Evolutionary conservation across 257 asterid species (phyloP).

Genomic region (Fraxinus anomala): DNA sequence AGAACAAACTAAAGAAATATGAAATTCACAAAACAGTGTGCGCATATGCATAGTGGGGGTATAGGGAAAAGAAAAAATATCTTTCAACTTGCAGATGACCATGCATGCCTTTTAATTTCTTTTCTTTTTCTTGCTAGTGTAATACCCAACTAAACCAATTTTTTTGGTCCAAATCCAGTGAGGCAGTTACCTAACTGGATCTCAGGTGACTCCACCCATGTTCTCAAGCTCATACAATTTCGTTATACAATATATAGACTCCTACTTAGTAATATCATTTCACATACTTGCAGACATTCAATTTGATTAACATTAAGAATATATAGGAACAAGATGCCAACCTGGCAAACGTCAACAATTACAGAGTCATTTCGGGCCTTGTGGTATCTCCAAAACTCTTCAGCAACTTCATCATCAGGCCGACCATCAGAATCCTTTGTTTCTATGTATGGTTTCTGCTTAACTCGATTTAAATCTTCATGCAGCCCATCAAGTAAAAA

Average conservation of each 20-base stretch:
- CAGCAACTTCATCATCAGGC: constrained; percentile 89
- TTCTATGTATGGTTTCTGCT: constrained; percentile 89
- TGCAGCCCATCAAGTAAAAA: constrained; percentile 96
- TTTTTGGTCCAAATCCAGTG: neutral
- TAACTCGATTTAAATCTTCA: constrained; percentile 95
- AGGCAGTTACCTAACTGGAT: neutral
- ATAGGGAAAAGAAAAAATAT: neutral
- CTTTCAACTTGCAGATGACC: neutral
- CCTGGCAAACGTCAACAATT: constrained; percentile 95
- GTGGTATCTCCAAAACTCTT: constrained; percentile 93
- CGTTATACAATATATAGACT: neutral
- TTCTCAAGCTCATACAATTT: neutral
- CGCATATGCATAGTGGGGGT: neutral
- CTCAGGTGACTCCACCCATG: neutral
- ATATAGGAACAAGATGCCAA: constrained; percentile 26
- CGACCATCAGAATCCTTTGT: constrained; percentile 78
- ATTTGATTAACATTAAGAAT: neutral
- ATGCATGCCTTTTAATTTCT: neutral
- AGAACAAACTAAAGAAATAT: neutral
- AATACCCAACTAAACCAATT: neutral
- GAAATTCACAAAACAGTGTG: too few relatives aligned
- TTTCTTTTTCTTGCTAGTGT: neutral
- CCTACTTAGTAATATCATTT: neutral
- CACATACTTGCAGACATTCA: neutral
- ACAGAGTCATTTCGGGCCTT: constrained; percentile 92